Percentiles rank a stretch among this genome's conserved stretches.
Evolutionary conservation across 306 rosid genomes (phyloP).

Genomic region (Biancaea sappan): DNA sequence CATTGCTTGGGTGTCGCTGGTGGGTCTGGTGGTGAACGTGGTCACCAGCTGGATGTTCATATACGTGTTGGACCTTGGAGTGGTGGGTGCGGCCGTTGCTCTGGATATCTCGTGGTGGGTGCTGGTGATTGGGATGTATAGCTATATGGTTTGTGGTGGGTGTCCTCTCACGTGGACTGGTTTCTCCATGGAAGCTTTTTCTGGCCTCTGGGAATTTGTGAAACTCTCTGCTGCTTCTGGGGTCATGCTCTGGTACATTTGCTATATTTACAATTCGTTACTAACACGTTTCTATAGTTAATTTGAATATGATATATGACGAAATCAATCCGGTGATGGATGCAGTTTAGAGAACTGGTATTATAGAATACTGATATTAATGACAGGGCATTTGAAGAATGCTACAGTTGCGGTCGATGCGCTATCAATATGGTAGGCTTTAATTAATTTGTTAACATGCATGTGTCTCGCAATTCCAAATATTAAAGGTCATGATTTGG

Average conservation of each 20-base stretch:
- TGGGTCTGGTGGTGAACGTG: not conserved
- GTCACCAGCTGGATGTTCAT: not conserved
- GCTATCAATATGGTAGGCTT: conserved; percentile 63
- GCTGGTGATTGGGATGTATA: conserved; percentile 1
- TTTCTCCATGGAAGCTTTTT: conserved; percentile 4
- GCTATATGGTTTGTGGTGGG: not conserved
- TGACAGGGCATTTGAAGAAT: conserved; percentile 70
- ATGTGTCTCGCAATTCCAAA: not conserved
- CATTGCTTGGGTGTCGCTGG: not conserved
- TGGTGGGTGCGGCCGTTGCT: conserved; percentile 15
- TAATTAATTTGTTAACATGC: not conserved
- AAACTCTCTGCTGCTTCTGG: conserved; percentile 25
- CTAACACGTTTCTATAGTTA: not conserved
- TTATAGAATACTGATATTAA: conserved; percentile 58
- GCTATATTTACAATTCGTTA: too few species aligned
- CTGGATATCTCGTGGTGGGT: conserved; percentile 17
- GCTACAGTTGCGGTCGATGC: conserved; percentile 79
- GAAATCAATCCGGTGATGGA: not conserved
- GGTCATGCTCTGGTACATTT: conserved; percentile 26
- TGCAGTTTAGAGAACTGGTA: conserved; percentile 82
- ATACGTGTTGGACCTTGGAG: conserved; percentile 5
- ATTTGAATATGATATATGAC: not conserved
- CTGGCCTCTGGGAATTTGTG: conserved; percentile 3
- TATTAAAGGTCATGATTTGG: not conserved
- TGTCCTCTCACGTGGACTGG: conserved; percentile 24